Conservation (phyloP, 345 rosid genomes). For the Limnanthes douglasii region DNA sequence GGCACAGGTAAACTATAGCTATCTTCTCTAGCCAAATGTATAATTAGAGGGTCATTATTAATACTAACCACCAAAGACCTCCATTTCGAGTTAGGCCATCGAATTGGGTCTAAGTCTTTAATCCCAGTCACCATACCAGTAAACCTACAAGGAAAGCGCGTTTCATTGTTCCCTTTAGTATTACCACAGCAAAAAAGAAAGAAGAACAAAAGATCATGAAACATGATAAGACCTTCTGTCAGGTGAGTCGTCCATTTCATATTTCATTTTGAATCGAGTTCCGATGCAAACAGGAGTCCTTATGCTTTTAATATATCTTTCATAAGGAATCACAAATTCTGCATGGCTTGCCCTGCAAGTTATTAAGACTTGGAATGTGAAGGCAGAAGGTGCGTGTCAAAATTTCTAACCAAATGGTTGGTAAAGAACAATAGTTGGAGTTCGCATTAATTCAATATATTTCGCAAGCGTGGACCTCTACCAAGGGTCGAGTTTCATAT, state of each 20-base stretch:
- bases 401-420: too few species aligned
- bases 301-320: constrained; percentile 58
- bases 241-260: constrained; percentile 72
- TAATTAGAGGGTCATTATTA: too few species aligned
- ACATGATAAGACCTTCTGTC: constrained; percentile 47
- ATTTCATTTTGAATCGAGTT: constrained; percentile 69
- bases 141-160: constrained; percentile 26
- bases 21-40: too few species aligned
- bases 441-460: too few species aligned
- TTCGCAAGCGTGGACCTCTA: too few species aligned
- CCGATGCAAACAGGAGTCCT: constrained; percentile 37
- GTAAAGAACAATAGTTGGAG: too few species aligned
- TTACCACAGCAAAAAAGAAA: constrained; percentile 3
- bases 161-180: background rate
- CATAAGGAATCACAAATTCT: constrained; percentile 64
- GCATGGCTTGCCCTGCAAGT: constrained; percentile 67
- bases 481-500: too few species aligned
- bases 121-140: constrained; percentile 62
- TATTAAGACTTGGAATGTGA: too few species aligned
- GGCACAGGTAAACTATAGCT: too few species aligned
- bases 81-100: constrained; percentile 95
- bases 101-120: constrained; percentile 56
- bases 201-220: constrained; percentile 4
- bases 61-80: constrained; percentile 64
- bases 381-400: too few species aligned